Evolutionary conservation across 164 flowering plant species (phyloP), one percentile per base, ranked within the genome.

Genomic region (Magnolia officinalis): DNA sequence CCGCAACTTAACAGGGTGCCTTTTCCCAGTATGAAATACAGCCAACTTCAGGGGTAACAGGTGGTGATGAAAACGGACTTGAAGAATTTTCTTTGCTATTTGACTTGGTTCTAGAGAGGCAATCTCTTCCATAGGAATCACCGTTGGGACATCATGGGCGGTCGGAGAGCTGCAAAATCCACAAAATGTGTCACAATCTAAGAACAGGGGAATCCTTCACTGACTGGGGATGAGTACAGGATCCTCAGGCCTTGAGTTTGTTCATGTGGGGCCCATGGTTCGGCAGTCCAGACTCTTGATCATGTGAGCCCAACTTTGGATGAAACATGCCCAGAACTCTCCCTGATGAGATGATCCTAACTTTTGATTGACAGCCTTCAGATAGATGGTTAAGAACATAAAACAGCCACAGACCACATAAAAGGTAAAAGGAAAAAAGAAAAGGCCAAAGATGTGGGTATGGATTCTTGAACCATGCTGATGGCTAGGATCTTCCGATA

Each of bases 1-100:
- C 78, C 96, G 84, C 86, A 95, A 83, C 86, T 93, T 95, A 74
- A 90, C 92, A 76, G 86, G 86, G 70, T 82, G 75, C 78, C 74
- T 89, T 81, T 83, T 88, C 52, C 86, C 95, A 81, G 84, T 82
- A 70, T 88, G 91, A 79, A 76, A 78, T 74, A 93, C 79, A 70
- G 84, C 75, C 77, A 95, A 84, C 87, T 92, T 92, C 79, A 95
- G 70, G 67, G 99, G 99, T 80, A 93, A 83, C 51, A 95, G 88
- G 82, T 95, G 99, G 79, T 95, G 99, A 79, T 88, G 90, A 77
- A 95, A 95, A 68, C 80, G 90, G 71, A 90, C 91, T 67, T 93
- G 89, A 72, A 95, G 76, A 68, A 76, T 82, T 77, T 83, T 84
- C 63, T 81, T 86, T n/a, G 63, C 67, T 69, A 76, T 85, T 79